phyloP scores from a whole-genome alignment of 441 rosid genomes.

The Arabidopsis hybrid region DNA sequence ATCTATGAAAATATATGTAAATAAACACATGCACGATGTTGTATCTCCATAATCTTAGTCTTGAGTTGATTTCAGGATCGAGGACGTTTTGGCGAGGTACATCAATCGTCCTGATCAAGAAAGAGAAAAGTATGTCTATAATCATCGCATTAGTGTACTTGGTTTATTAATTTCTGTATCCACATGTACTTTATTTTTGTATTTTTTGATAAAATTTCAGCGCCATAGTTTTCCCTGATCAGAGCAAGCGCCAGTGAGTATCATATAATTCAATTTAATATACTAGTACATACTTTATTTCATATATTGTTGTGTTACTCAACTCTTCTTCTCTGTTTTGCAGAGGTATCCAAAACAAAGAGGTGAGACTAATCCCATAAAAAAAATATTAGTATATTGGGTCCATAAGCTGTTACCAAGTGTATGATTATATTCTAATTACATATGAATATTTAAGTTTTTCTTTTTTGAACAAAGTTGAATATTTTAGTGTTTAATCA shows the following conservation, averaged over 20 bases:
- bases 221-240: constrained; percentile 41
- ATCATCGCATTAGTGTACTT: constrained; percentile 9
- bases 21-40: background rate
- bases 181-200: background rate
- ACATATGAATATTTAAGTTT: no score
- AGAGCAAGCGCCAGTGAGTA: constrained; percentile 40
- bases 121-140: constrained; percentile 58
- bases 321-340: constrained; percentile 18
- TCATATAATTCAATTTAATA: background rate
- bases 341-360: constrained; percentile 60
- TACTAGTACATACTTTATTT: background rate
- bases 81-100: constrained; percentile 68
- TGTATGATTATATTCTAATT: no score
- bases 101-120: constrained; percentile 70
- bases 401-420: no score
- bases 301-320: background rate
- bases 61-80: constrained; percentile 55
- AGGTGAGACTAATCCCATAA: constrained; percentile 46
- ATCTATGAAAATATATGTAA: background rate
- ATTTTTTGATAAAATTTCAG: constrained; percentile 21
- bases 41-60: constrained; percentile 6
- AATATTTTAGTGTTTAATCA: background rate
- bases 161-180: background rate
- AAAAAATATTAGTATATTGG: no score
- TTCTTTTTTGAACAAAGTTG: no score